Percentiles rank a stretch among this genome's conserved stretches.
Evolutionary conservation across 257 asterid species (phyloP).

Genomic region (Gynochthodes officinalis): DNA sequence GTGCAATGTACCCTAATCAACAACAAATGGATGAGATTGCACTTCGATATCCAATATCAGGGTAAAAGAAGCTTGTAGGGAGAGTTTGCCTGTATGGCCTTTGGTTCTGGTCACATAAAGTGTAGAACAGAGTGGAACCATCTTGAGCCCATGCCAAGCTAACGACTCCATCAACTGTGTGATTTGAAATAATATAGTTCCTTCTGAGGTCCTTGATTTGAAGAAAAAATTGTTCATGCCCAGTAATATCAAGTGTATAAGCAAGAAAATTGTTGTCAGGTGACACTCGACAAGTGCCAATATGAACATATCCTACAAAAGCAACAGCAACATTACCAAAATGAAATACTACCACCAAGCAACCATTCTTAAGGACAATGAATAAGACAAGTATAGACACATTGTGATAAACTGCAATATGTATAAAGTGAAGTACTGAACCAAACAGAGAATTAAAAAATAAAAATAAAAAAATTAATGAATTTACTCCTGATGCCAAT

Average conservation of each 20-base stretch:
- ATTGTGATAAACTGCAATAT: neutral
- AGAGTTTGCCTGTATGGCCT: constrained; percentile 80
- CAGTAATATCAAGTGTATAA: constrained; percentile 69
- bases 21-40: constrained; percentile 25
- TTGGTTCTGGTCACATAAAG: constrained; percentile 71
- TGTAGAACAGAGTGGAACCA: constrained; percentile 64
- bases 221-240: constrained; percentile 71
- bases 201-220: constrained; percentile 67
- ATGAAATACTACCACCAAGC: neutral
- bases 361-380: neutral
- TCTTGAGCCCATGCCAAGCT: constrained; percentile 95
- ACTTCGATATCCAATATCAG: constrained; percentile 12
- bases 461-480: neutral
- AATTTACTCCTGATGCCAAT: neutral
- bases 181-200: constrained; percentile 40
- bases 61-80: constrained; percentile 11
- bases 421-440: neutral
- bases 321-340: constrained; percentile 1
- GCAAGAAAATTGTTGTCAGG: constrained; percentile 86
- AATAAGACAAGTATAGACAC: neutral
- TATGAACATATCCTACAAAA: constrained; percentile 87
- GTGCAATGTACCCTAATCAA: constrained; percentile 61
- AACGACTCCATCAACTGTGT: constrained; percentile 62
- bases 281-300: constrained; percentile 88
- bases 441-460: neutral